phyloP scores from a whole-genome alignment of 2,329 filamentous ascomycete genomes.

The Ascochyta rabiei region DNA sequence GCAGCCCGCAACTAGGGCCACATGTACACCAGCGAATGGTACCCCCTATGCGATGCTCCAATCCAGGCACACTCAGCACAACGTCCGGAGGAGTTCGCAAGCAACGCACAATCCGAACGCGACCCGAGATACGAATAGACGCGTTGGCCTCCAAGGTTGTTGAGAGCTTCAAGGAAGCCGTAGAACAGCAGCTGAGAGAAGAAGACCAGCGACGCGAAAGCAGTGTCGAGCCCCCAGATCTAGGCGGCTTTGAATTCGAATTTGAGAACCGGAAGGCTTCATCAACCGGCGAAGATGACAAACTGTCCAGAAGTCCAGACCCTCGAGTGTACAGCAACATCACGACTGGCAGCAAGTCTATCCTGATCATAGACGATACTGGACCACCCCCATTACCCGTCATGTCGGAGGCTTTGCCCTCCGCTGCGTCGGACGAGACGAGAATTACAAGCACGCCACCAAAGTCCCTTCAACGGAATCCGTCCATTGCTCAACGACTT shows the following conservation, averaged over 20 bases:
- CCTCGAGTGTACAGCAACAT: slow-evolving; percentile 61
- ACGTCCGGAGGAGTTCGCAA: slow-evolving; percentile 40
- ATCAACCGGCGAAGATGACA: slow-evolving; percentile 17
- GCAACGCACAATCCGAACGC: slow-evolving; percentile 36
- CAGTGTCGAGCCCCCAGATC: slow-evolving; percentile 25
- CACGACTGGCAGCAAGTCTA: slow-evolving; percentile 85
- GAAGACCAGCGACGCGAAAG: slow-evolving; percentile 35
- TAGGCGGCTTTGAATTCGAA: slow-evolving; percentile 46
- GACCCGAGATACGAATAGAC: slow-evolving; percentile 72
- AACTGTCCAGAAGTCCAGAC: slow-evolving; percentile 25
- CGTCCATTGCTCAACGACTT: slow-evolving; percentile 28
- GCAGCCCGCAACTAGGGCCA: slow-evolving; percentile 31
- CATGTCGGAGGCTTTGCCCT: slow-evolving; percentile 59
- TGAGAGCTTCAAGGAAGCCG: slow-evolving; percentile 78
- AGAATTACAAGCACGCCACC: background rate
- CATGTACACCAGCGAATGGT: slow-evolving; percentile 29
- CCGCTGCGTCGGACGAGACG: slow-evolving; percentile 16
- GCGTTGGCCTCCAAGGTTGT: slow-evolving; percentile 77
- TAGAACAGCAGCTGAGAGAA: slow-evolving; percentile 64
- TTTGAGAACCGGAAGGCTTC: slow-evolving; percentile 34
- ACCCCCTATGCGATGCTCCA: slow-evolving; percentile 36
- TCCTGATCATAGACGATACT: slow-evolving; percentile 80
- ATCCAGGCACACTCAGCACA: slow-evolving; percentile 33
- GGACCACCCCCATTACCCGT: slow-evolving; percentile 61
- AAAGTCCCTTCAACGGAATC: slow-evolving; percentile 13